Evolutionary conservation across 2,329 filamentous ascomycete genomes (phyloP).

Genomic region (Apiospora phragmitis): DNA sequence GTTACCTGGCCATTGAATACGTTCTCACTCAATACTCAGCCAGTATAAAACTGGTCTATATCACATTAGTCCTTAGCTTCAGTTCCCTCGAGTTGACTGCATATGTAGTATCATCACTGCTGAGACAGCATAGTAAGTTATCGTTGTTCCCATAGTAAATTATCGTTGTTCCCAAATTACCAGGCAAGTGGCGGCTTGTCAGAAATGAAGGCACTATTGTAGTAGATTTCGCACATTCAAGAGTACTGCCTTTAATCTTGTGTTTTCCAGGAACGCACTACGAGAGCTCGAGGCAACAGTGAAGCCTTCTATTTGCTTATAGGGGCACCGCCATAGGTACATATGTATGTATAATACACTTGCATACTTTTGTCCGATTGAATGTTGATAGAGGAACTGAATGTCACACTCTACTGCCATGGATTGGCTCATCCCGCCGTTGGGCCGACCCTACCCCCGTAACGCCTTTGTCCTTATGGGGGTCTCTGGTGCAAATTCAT

Average conservation of each 20-base stretch:
- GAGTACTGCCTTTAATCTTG: too few species aligned
- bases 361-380: background rate
- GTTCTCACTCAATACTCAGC: too few species aligned
- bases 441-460: background rate
- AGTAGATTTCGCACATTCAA: background rate
- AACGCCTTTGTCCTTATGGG: background rate
- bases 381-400: background rate
- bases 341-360: background rate
- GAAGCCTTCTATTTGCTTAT: background rate
- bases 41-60: background rate
- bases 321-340: background rate
- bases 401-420: conserved; percentile 4
- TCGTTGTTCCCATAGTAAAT: too few species aligned
- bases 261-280: too few species aligned
- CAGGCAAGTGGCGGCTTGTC: background rate
- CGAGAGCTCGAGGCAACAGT: background rate
- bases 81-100: background rate
- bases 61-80: background rate
- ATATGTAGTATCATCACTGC: background rate
- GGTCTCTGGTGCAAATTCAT: background rate
- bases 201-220: background rate
- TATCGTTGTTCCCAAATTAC: too few species aligned
- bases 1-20: too few species aligned
- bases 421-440: background rate
- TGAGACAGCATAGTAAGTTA: too few species aligned